Evolutionary conservation across 495 filamentous ascomycete species (phyloP).

Genomic region (Penicillium pulvis): DNA sequence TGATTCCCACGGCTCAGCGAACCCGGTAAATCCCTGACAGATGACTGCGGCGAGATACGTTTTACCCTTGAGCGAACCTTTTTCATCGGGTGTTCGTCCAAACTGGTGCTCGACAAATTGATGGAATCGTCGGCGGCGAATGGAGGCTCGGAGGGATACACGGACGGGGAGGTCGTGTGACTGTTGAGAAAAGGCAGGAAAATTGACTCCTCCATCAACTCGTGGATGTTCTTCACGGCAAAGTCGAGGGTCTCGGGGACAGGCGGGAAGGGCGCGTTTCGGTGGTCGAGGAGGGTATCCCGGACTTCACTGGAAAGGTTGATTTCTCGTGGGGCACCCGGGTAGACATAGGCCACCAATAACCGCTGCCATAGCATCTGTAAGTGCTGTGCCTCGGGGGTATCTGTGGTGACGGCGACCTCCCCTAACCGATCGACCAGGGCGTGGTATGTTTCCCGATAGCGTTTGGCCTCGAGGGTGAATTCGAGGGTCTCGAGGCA

Average conservation of each 20-base stretch:
- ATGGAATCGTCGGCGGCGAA: conserved; percentile 36
- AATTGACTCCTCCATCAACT: conserved; percentile 96
- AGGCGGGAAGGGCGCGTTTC: conserved; percentile 65
- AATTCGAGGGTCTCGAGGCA: conserved; percentile 97
- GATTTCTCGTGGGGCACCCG: conserved; percentile 82
- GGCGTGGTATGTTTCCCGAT: conserved; percentile 70
- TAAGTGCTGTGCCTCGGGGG: conserved; percentile 67
- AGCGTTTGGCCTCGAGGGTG: conserved; percentile 92
- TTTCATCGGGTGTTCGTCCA: conserved; percentile 38
- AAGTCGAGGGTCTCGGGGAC: conserved; percentile 75
- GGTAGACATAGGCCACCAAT: conserved; percentile 53
- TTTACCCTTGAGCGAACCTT: conserved; percentile 37
- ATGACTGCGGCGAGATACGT: conserved; percentile 48
- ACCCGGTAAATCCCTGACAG: conserved; percentile 40
- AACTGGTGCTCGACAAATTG: conserved; percentile 31
- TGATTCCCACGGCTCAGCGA: conserved; percentile 33
- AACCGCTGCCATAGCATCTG: conserved; percentile 70
- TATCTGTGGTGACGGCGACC: conserved; percentile 38
- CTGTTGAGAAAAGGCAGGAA: conserved; percentile 50
- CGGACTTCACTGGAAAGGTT: conserved; percentile 89
- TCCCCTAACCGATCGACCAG: conserved; percentile 49
- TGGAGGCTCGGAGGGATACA: conserved; percentile 35
- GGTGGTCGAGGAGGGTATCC: conserved; percentile 70
- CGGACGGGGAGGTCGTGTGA: conserved; percentile 34
- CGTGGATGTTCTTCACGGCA: conserved; percentile 90